Percentiles rank a stretch among this genome's conserved stretches.
phyloP scores from a whole-genome alignment of 2,329 filamentous ascomycete species.

The Fusarium buxicola region DNA sequence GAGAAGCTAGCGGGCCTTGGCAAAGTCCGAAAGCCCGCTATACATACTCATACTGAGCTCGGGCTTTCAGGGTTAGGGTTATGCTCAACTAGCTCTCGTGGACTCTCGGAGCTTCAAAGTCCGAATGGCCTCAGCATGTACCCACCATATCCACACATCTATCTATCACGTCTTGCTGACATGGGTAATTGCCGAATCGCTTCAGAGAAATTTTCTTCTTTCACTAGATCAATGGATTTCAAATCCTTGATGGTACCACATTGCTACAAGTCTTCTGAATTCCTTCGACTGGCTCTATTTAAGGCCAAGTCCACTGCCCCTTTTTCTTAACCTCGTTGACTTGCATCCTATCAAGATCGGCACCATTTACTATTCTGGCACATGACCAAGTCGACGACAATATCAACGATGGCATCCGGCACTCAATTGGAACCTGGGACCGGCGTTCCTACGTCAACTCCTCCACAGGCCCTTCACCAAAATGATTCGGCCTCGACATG shows the following conservation, averaged over 20 bases:
- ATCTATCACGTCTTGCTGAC: neutral
- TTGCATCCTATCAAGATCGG: neutral
- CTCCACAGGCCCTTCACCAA: conserved; percentile 3
- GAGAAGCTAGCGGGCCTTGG: conserved; percentile 18
- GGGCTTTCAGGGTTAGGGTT: conserved; percentile 33
- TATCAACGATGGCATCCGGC: conserved; percentile 20
- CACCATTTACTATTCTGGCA: neutral
- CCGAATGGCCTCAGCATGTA: conserved; percentile 38
- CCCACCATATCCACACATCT: conserved; percentile 31
- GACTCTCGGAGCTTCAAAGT: conserved; percentile 32
- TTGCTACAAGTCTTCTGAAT: neutral
- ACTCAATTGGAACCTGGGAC: conserved; percentile 16
- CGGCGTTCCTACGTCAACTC: neutral
- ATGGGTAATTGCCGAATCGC: conserved; percentile 11
- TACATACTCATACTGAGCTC: too few species aligned
- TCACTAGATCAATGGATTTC: neutral
- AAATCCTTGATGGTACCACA: neutral
- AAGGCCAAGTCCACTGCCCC: neutral
- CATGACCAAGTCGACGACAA: neutral
- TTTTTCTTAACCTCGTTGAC: neutral
- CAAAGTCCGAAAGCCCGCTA: conserved; percentile 20
- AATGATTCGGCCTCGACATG: conserved; percentile 30
- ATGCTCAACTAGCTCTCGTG: neutral
- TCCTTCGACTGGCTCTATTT: neutral
- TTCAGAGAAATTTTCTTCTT: conserved; percentile 4